A percentile compares a stretch with the other conserved stretches of the same genome.
phyloP scores from a whole-genome alignment of 441 rosid species.

The Jatropha multifida region DNA sequence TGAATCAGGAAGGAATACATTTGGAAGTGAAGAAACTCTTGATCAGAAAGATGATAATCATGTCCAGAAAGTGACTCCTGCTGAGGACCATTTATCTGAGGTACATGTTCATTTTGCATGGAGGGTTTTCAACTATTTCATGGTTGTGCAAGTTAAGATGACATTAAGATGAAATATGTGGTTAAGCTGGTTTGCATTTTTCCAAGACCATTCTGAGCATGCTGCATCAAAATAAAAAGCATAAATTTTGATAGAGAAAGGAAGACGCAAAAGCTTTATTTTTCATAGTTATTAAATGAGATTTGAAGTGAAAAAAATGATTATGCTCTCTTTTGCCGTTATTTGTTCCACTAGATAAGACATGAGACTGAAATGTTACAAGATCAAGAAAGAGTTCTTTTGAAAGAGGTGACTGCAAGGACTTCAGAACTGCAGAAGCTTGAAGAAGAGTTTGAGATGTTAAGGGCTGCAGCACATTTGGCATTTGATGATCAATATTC shows the following conservation, averaged over 20 bases:
- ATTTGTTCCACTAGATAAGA: conserved; percentile 33
- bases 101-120: conserved; percentile 28
- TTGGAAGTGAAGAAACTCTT: conserved; percentile 3
- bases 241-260: conserved; percentile 7
- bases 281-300: background rate
- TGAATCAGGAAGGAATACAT: conserved; percentile 24
- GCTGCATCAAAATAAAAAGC: background rate
- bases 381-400: conserved; percentile 32
- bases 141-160: background rate
- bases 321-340: conserved; percentile 7
- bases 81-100: conserved; percentile 31
- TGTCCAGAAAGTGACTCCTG: conserved; percentile 17
- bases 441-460: conserved; percentile 52
- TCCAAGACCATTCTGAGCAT: background rate
- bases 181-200: background rate
- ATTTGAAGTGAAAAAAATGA: background rate
- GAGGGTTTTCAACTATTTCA: conserved; percentile 14
- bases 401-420: conserved; percentile 37
- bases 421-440: conserved; percentile 43
- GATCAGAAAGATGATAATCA: background rate
- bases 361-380: conserved; percentile 31
- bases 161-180: background rate
- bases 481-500: conserved; percentile 49
- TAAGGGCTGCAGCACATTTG: conserved; percentile 55
- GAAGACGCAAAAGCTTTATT: background rate